Conservation (phyloP, 208 protist genomes). For the Acanthamoeba triangularis region DNA sequence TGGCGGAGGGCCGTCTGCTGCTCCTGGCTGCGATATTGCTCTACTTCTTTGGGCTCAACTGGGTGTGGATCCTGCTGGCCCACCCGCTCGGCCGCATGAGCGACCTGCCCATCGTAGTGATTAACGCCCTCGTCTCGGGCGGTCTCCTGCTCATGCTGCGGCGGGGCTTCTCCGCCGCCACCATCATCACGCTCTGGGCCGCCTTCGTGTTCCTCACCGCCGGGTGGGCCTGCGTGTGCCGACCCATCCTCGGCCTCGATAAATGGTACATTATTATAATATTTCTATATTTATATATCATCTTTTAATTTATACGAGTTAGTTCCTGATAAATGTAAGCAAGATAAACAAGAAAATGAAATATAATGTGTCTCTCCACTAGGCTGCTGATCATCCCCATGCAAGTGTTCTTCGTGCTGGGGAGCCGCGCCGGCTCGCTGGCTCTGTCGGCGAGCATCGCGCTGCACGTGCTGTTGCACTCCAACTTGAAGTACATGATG, state of each 20-base stretch:
- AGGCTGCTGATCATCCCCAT: slow-evolving; percentile 5
- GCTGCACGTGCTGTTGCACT: background rate
- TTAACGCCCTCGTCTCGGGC: background rate
- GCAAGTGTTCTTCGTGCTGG: slow-evolving; percentile 39
- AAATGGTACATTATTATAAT: background rate
- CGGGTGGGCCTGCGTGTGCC: background rate
- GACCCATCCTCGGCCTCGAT: background rate
- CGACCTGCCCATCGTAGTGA: background rate
- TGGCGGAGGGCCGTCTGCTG: background rate
- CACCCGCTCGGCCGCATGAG: background rate
- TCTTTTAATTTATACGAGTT: too few relatives aligned
- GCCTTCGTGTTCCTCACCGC: background rate
- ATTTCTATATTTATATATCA: too few relatives aligned
- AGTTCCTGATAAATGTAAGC: too few relatives aligned
- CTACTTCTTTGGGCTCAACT: background rate
- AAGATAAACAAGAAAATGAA: too few relatives aligned
- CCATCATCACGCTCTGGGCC: background rate
- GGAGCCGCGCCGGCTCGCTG: background rate
- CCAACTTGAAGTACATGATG: background rate
- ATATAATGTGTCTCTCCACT: too few relatives aligned
- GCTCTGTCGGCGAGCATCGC: background rate
- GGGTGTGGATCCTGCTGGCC: background rate
- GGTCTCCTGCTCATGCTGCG: background rate
- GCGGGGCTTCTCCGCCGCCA: background rate
- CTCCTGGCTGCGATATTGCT: background rate